Evolutionary conservation across 2,329 filamentous ascomycete genomes (phyloP), one percentile per base, ranked within the genome.

Genomic region (Venturia nashicola): DNA sequence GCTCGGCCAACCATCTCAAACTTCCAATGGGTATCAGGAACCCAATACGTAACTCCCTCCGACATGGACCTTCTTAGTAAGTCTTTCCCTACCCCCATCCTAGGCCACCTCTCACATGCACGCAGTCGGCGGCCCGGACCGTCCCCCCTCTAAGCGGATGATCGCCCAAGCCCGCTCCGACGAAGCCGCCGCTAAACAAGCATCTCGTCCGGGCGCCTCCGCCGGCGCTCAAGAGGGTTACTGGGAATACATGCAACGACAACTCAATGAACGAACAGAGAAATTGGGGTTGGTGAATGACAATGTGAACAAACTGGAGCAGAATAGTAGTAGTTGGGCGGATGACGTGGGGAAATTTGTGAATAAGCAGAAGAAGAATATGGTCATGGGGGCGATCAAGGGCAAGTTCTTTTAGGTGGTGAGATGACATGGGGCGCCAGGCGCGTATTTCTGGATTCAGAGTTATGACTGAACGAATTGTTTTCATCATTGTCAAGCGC

Each of bases 21-120:
- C 70, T 76, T 99, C 44, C 91, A 97, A 76, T 99, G 94, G 94
- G 91, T 99, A 62, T 89, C 91, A 0, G 94, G 94, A 4, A 97
- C 93, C 1, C 93, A 97, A 74, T 89, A 95, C 69, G 83, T 99
- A 57, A 91, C 90, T 1, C 88, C 90, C 0, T 81, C 86, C 1
- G 94, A 99, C 70, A 85, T 99, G 71, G 94, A 97, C 71, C 76
- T 96, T 2, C 79, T 99, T 1, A 94, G 51, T 57, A 36, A 57
- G 51, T 57, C 27, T 73, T 69, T 76, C 71, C 32, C 23, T 18
- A 40, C 39, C 34, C 36, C 51, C 62, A 61, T 44, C 39, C n/a
- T 20, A 12, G 8, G 42, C 27, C n/a, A 46, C 64, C 81, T 79
- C 51, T 36, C 3, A 57, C 51, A 34, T 18, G 8, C 5, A 32